Percentiles rank a stretch among this genome's conserved stretches.
These are phyloP conservation scores for Colletotrichum coccodes DNA, from an alignment of 2,329 filamentous ascomycete genomes.

Conservation along the genomic window DNA sequence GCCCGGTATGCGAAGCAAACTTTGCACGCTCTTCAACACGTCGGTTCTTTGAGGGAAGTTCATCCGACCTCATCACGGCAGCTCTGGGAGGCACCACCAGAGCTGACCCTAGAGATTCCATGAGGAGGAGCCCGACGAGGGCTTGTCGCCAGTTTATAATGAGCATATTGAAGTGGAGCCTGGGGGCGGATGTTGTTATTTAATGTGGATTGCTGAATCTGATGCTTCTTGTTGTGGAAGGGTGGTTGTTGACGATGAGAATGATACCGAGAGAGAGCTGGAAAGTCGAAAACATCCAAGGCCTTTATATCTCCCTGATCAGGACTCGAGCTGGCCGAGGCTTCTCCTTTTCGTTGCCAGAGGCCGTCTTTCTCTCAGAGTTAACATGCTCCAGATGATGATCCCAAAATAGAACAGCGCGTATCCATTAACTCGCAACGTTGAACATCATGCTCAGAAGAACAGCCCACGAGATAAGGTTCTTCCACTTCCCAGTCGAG, in stretches of 20 bases:
- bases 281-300: no score
- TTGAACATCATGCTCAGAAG: no score
- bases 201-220: neutral
- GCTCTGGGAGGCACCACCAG: neutral
- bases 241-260: no score
- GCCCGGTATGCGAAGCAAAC: neutral
- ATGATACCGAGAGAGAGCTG: no score
- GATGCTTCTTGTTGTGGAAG: neutral
- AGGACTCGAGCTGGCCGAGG: no score
- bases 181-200: no score
- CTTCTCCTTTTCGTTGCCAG: neutral
- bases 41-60: neutral
- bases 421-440: neutral
- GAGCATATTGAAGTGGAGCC: neutral
- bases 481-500: no score
- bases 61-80: neutral
- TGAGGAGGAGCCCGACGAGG: slow-evolving; percentile 4
- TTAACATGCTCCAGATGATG: neutral
- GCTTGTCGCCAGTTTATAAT: neutral
- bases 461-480: neutral
- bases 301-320: neutral
- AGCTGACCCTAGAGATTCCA: slow-evolving; percentile 6
- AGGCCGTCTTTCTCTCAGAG: neutral
- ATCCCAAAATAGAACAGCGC: neutral
- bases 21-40: neutral